Base-by-base conservation (phyloP, 2,329 filamentous ascomycete genomes). In the Neonectria coccinea region DNA sequence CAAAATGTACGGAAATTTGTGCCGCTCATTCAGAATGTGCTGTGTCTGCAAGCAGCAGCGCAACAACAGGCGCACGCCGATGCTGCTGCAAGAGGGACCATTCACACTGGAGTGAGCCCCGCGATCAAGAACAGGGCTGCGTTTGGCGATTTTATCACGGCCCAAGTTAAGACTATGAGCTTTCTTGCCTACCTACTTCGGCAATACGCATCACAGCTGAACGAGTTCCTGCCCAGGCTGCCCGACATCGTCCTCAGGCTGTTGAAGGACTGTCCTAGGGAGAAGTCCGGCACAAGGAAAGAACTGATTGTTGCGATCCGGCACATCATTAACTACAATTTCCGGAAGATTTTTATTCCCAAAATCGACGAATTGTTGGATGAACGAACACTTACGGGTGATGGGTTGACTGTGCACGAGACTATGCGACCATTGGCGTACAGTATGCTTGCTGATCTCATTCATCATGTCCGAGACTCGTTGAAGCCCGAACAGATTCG, bases 261-360 rank as follows among this genome's bases (percentile, higher is more conserved):
- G 50, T 83, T 99, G 50, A 93, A 97, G 75, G 96, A 99, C 75
- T 98, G 96, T 64, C 96, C 96, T 0, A 86, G 95, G 54, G 96
- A 98, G 80, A 97, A 97, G 76, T 97, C 95, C 0, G 91, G 92
- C 3, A 93, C 95, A 1, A 88, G 97, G 18, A 99, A 99, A 77
- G 96, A 99, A 79, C 84, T 99, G 20, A 83, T 99, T 47, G 96
- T 99, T 56, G 97, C 96, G 0, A 97, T 99, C 63, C 88, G 97
- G 22, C 97, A 99, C 76, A 97, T 99, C 72, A 97, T 99, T 79
- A 99, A 98, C 80, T 98, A 98, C 81, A 98, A 98, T 76, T 98
- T 97, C 73, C 86, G 96, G 61, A 95, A 94, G 76, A 97, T 98
- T 58, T 99, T 99, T 76, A 82, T 98, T 27, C 90, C 90, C 41